Conservation (phyloP, 352 stramenopile genomes). For the Phytophthora sp. region DNA sequence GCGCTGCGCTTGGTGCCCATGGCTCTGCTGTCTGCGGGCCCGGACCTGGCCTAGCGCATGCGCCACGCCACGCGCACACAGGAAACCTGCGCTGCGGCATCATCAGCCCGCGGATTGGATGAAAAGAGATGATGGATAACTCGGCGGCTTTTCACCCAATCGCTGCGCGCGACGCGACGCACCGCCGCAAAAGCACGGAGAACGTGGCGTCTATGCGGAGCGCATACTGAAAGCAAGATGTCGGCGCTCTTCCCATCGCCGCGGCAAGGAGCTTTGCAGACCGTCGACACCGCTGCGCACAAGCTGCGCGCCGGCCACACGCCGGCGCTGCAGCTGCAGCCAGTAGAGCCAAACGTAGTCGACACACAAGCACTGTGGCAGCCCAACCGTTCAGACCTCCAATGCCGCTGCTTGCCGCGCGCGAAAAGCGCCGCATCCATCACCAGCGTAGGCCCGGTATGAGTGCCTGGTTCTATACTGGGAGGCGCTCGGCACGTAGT, state of each 20-base stretch:
- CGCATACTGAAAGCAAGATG: slow-evolving; percentile 17
- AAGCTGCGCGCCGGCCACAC: not conserved
- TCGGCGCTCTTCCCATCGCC: slow-evolving; percentile 26
- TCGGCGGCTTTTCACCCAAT: slow-evolving; percentile 16
- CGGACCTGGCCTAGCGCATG: too few species aligned
- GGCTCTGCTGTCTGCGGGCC: not conserved
- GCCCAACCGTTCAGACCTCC: too few species aligned
- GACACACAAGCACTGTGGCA: too few species aligned
- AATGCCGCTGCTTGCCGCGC: too few species aligned
- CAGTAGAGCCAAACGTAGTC: too few species aligned
- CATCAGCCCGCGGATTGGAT: too few species aligned
- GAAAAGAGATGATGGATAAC: slow-evolving; percentile 31
- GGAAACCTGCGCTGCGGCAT: too few species aligned
- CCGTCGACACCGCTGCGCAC: not conserved
- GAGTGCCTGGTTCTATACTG: too few species aligned
- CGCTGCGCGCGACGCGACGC: not conserved
- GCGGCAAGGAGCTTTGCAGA: not conserved
- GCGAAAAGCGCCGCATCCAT: too few species aligned
- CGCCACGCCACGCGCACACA: too few species aligned
- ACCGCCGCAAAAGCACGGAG: slow-evolving; percentile 4
- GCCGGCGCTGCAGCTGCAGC: slow-evolving; percentile 3
- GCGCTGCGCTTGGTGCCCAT: slow-evolving; percentile 59
- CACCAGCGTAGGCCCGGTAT: too few species aligned
- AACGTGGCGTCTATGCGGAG: slow-evolving; percentile 16
- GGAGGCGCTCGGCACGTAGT: slow-evolving; percentile 13